phyloP scores from a whole-genome alignment of 768 basidiomycete species.

The Megacollybia marginata region DNA sequence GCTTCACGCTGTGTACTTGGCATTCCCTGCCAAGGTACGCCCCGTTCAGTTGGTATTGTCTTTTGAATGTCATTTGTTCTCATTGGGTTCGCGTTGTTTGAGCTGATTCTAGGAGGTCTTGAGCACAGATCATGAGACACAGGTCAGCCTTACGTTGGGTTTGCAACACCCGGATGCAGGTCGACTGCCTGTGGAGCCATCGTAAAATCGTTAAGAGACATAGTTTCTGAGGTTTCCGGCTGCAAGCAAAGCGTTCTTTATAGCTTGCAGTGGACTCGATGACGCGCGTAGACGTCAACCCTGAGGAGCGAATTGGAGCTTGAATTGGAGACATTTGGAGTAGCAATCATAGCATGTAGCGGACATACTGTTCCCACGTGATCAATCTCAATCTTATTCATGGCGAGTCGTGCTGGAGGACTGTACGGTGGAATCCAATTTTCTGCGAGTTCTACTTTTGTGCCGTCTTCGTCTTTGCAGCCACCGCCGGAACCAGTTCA shows the following conservation, averaged over 20 bases:
- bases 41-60: background rate
- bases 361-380: too few relatives aligned
- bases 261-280: too few relatives aligned
- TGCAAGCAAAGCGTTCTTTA: too few relatives aligned
- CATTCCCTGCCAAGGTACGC: background rate
- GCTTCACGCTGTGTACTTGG: background rate
- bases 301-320: too few relatives aligned
- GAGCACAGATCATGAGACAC: too few relatives aligned
- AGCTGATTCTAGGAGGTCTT: background rate
- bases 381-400: too few relatives aligned
- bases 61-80: background rate
- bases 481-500: background rate
- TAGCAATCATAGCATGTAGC: too few relatives aligned
- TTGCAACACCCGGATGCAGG: background rate
- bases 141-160: background rate
- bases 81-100: background rate
- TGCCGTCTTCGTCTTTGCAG: conserved; percentile 9
- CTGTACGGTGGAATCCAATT: conserved; percentile 86
- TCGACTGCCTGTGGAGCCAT: background rate
- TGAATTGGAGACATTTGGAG: too few relatives aligned
- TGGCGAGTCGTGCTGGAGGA: conserved; percentile 54
- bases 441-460: conserved; percentile 51
- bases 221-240: background rate
- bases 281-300: too few relatives aligned
- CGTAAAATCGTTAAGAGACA: background rate